A percentile compares a stretch with the other conserved stretches of the same genome.
Evolutionary conservation across 1,284 basidiomycete genomes (phyloP).

Genomic region (Cronartium quercuum): DNA sequence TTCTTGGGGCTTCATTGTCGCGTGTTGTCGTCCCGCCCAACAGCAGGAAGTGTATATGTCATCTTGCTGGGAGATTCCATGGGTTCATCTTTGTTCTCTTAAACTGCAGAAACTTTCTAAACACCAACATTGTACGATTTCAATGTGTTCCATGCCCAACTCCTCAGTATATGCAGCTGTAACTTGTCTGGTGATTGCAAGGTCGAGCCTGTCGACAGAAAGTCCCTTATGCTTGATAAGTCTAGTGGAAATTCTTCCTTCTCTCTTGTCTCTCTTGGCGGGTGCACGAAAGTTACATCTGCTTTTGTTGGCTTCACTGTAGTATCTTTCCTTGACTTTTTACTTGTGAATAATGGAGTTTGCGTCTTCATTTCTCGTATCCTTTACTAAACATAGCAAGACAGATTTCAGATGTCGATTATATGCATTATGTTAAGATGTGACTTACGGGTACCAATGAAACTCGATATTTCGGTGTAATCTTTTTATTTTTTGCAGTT

Average conservation of each 20-base stretch:
- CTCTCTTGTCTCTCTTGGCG: neutral
- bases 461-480: no score
- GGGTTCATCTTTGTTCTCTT: neutral
- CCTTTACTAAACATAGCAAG: no score
- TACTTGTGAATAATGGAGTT: no score
- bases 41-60: neutral
- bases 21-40: slow-evolving; percentile 4
- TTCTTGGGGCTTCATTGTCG: neutral
- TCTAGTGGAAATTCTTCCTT: neutral
- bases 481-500: no score
- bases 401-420: no score
- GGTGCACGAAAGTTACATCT: neutral
- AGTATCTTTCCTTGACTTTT: neutral
- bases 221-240: neutral
- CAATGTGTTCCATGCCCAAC: slow-evolving; percentile 1
- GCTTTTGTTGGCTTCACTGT: neutral
- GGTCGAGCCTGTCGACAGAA: neutral
- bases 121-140: neutral
- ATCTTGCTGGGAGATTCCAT: neutral
- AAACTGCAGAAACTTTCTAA: neutral
- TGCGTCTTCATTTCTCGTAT: no score
- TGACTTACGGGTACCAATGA: no score
- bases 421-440: no score
- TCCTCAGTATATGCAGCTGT: neutral
- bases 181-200: neutral